Base-by-base conservation (phyloP, 116 monocot genomes). In the Dioscorea cayenensis region DNA sequence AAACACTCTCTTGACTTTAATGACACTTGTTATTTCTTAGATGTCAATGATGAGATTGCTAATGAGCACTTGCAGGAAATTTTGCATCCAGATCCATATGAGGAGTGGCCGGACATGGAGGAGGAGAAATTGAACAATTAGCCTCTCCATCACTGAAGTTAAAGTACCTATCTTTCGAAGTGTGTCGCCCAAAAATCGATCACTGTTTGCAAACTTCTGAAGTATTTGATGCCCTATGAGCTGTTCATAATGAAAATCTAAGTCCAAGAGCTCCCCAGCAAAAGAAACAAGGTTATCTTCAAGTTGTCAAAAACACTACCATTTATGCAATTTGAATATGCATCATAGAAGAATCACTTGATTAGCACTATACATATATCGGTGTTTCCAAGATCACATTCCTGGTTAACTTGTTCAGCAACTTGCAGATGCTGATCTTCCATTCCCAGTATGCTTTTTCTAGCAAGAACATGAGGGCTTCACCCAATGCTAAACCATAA, bases 271-370 rank as follows among this genome's bases (percentile, higher is more conserved):
- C 51, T 79, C 79, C 48, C 64, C 68, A 0, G 83, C 79, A 52
- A 79, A 83, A 13, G 72, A 51, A 63, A 79, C 61, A n/a, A 83
- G 51, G 63, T 83, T 79, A 79, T 83, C 36, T 79, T 79, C 29
- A 83, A 67, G 37, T 76, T 79, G 18, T 83, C 83, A 59, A 83
- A 83, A 72, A 83, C 79, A 75, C 83, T 83, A 0, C 83, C 83
- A 19, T 71, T 72, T 49, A 83, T 22, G 64, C 83, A 76, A 21
- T 28, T 72, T 19, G 83, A 83, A 75, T 79, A 83, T 38, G 83
- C 79, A 23, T 83, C 83, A 68, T 83, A 83, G 68, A 83, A 79
- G 72, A 83, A 83, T 18, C 83, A 35, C 55, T 58, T 71, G 62
- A 83, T 68, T 17, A 72, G 64, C 16, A 79, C 71, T 63, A 65